These are phyloP conservation scores for Aspergillus fijiensis DNA, from an alignment of 2,329 filamentous ascomycete genomes.

Conservation along the genomic window DNA sequence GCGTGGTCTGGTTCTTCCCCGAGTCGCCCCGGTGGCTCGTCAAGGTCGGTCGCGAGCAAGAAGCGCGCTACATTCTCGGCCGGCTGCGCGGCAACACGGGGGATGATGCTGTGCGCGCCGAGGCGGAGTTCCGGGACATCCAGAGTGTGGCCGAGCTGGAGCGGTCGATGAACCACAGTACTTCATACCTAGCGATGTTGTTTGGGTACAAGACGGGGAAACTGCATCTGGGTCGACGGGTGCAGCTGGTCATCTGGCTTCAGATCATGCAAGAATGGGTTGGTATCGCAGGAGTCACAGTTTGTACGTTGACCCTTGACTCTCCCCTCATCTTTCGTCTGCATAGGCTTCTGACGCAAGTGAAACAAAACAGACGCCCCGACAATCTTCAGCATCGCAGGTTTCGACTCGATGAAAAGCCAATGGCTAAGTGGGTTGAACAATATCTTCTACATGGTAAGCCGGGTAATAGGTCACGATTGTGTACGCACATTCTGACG, in stretches of 20 bases:
- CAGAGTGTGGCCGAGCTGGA: slow-evolving; percentile 63
- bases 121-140: slow-evolving; percentile 69
- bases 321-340: too few relatives aligned
- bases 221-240: slow-evolving; percentile 65
- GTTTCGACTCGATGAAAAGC: slow-evolving; percentile 60
- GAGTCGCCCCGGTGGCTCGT: slow-evolving; percentile 62
- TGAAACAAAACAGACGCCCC: slow-evolving; percentile 37
- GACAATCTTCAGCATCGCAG: slow-evolving; percentile 65
- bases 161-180: slow-evolving; percentile 51
- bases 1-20: slow-evolving; percentile 64
- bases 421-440: slow-evolving; percentile 64
- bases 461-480: slow-evolving; percentile 7
- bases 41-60: slow-evolving; percentile 65
- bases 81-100: slow-evolving; percentile 61
- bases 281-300: slow-evolving; percentile 67
- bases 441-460: slow-evolving; percentile 57
- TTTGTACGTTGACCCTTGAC: slow-evolving; percentile 42
- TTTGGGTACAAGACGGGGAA: slow-evolving; percentile 65
- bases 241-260: slow-evolving; percentile 69
- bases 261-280: slow-evolving; percentile 71
- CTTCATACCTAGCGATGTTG: slow-evolving; percentile 65
- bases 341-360: neutral
- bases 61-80: slow-evolving; percentile 65
- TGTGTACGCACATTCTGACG: slow-evolving; percentile 1
- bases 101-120: slow-evolving; percentile 54